Evolutionary conservation across 805 yeast species (phyloP), one percentile per base, ranked within the genome.

Genomic region (Saturnispora zaruensis): DNA sequence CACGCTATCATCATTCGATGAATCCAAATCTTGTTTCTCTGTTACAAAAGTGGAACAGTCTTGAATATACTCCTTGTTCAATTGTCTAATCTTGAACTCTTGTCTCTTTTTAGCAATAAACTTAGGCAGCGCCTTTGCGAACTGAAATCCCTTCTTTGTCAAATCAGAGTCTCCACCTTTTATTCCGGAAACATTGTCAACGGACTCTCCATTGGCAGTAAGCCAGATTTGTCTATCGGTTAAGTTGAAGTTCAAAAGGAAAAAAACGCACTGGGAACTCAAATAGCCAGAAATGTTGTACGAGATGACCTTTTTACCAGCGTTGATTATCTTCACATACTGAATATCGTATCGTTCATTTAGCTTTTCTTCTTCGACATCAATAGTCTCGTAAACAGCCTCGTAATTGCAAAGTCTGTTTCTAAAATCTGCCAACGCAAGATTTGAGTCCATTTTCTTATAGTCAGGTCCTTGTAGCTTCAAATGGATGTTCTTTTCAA

Each of bases 391-490:
- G 66, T 91, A 91, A 1, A 91, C 96, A 63, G 75, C 78, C 63
- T 89, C 91, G 64, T 91, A 91, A 62, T 91, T 91, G 34, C 73
- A 68, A 53, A 91, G 74, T 51, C 99, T 76, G 46, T 83, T 84
- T 49, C 82, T 79, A 63, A 91, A 91, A 67, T 91, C 99, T 44
- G 71, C 74, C 23, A 91, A 64, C 0, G 98, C 96, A 13, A 75
- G 59, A 44, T 81, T 79, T 2, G 87, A 87, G 62, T 91, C 91
- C 87, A 89, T 88, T 45, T 82, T 76, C 52, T 76, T 76, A 68
- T 91, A 91, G 67, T 91, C 98, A 0, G 98, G 99, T 0, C 99
- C 99, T 28, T 85, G 78, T 48, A 91, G 72, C 68, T 91, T 91
- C 57, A 93, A 76, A 45, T 87, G 73, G 44, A 91, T 84, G 65